These are phyloP conservation scores for Chlorella sp. DNA, from an alignment of 139 green algal species.

Conservation along the genomic window DNA sequence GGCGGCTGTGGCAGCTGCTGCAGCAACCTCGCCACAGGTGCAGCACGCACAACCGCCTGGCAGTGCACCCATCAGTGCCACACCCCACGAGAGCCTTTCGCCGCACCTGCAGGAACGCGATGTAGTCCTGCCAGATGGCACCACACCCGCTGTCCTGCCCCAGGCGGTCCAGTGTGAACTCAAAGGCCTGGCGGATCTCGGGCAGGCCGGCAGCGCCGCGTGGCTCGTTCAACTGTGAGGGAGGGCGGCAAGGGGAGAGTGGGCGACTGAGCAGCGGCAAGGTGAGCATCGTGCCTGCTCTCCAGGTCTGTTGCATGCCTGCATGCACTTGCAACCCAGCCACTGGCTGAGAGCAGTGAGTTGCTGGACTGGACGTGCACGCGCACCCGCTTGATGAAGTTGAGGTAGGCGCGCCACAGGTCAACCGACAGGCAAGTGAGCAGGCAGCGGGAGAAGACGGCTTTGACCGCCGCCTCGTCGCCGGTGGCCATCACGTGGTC, in stretches of 20 bases:
- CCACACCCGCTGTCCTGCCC: constrained; percentile 76
- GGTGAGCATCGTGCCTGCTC: too few relatives aligned
- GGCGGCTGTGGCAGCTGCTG: too few relatives aligned
- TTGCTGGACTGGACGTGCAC: too few relatives aligned
- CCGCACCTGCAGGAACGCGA: constrained; percentile 73
- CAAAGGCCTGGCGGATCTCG: constrained; percentile 81
- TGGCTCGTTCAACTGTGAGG: constrained; percentile 57
- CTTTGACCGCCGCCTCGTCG: constrained; percentile 60
- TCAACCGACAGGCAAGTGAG: constrained; percentile 78
- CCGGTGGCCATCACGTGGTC: constrained; percentile 63
- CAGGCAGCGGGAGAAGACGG: constrained; percentile 87
- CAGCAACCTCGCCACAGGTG: too few relatives aligned
- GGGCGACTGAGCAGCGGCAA: too few relatives aligned
- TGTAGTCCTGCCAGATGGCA: constrained; percentile 88
- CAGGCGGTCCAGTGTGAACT: constrained; percentile 89
- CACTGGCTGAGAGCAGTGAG: too few relatives aligned
- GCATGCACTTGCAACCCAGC: too few relatives aligned
- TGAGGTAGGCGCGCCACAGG: constrained; percentile 86
- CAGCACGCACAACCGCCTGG: too few relatives aligned
- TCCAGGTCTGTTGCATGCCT: too few relatives aligned
- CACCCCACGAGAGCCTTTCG: not conserved
- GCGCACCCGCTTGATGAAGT: constrained; percentile 80
- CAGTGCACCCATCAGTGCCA: too few relatives aligned
- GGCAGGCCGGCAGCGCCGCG: constrained; percentile 62
- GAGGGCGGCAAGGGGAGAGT: too few relatives aligned